Base-by-base conservation (phyloP, 2,329 filamentous ascomycete species). In the Alternaria incomplexa region DNA sequence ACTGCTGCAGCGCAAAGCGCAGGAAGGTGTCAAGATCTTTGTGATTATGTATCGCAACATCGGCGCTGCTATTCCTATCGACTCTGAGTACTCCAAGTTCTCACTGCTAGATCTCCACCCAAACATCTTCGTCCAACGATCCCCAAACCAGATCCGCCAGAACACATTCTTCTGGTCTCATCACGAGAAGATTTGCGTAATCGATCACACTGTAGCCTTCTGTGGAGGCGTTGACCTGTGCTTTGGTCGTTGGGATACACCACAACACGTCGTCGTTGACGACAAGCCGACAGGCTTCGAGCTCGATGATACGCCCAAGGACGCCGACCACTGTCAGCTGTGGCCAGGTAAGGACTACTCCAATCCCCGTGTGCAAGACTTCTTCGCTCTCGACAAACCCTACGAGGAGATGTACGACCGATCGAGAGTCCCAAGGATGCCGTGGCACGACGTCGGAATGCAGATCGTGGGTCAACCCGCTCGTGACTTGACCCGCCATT, bases 121-220 rank as follows among this genome's bases (percentile, higher is more conserved):
- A 20, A 99, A 99, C 78, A 90, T 99, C 66, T 97, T 97, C 72
- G 93, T 99, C 13, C 93, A 98, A 77, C 87, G 96, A 73, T 98
- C 96, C 4, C 96, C 96, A 0, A 97, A 99, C 73, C 96, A 99
- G 80, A 94, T 98, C 81, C 92, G 97, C 75, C 97, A 99, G 82
- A 98, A 98, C 74, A 97, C 97, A 48, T 99, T 99, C 83, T 99
- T 99, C 84, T 99, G 96, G 85, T 96, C 96, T 1, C 96, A 99
- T 77, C 96, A 99, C 81, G 96, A 99, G 79, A 99, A 99, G 81
- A 87, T 99, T n/a, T 95, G 93, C 74, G 89, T 99, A 44, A 92
- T 99, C 17, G 96, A 99, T 77, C 96, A 98, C 75, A 96, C 95
- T 57, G 89, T 98, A 53, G 96, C 95, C 11, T 98, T 99, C 78